phyloP scores from a whole-genome alignment of 2,329 filamentous ascomycete species.

The Paradendryphiella salina region DNA sequence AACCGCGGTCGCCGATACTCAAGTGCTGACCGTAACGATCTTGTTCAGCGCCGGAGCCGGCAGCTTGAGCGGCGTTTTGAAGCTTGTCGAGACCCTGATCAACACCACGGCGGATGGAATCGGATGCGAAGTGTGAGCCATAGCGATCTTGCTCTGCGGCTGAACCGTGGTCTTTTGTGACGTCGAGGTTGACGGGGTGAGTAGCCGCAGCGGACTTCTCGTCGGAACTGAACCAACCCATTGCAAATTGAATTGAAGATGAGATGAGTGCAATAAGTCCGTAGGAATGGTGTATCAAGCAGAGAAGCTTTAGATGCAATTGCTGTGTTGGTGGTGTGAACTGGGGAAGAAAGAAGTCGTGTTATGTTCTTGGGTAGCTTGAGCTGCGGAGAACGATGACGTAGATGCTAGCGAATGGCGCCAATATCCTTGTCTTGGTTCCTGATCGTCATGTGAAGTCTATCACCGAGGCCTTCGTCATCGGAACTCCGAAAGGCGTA shows the following conservation, averaged over 20 bases:
- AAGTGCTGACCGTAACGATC: slow-evolving; percentile 32
- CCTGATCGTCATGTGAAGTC: slow-evolving; percentile 8
- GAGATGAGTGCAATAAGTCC: not conserved
- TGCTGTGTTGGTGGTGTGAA: not conserved
- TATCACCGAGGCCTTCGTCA: not conserved
- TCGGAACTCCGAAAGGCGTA: not conserved
- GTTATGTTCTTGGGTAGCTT: slow-evolving; percentile 9
- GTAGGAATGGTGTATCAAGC: not conserved
- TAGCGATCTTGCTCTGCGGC: slow-evolving; percentile 43
- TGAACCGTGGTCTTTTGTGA: slow-evolving; percentile 32
- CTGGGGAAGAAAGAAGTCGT: not conserved
- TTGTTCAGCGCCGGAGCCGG: slow-evolving; percentile 29
- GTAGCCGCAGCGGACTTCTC: slow-evolving; percentile 25
- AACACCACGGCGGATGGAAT: slow-evolving; percentile 26
- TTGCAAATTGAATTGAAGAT: slow-evolving; percentile 16
- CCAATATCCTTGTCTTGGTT: slow-evolving; percentile 12
- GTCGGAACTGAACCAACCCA: slow-evolving; percentile 33
- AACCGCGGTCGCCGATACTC: slow-evolving; percentile 16
- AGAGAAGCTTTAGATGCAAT: not conserved
- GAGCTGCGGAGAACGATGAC: slow-evolving; percentile 11
- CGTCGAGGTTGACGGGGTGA: slow-evolving; percentile 29
- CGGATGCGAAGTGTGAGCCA: slow-evolving; percentile 32
- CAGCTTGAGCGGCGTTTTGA: slow-evolving; percentile 18
- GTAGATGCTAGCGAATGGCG: slow-evolving; percentile 9
- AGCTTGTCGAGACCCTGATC: slow-evolving; percentile 26